Conservation (phyloP, 805 yeast species). For the Starmera amethionina region DNA sequence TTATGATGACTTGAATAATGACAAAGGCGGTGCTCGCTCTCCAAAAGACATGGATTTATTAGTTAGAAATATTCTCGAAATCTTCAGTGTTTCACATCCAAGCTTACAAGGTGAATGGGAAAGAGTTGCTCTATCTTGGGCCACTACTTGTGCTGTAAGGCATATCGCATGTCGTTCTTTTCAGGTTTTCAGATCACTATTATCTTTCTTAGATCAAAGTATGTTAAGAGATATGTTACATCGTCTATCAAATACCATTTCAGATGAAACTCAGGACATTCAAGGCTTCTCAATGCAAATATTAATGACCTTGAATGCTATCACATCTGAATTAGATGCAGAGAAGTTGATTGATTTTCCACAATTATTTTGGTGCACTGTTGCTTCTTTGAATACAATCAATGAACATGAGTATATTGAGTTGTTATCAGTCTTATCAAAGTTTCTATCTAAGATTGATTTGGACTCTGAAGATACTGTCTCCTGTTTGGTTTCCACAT, state of each 20-base stretch:
- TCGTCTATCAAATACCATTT: constrained; percentile 82
- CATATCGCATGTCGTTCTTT: constrained; percentile 96
- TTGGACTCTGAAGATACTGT: constrained; percentile 80
- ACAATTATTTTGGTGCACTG: constrained; percentile 90
- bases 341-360: constrained; percentile 79
- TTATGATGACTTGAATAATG: constrained; percentile 75
- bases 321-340: constrained; percentile 75
- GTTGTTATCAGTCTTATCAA: constrained; percentile 69
- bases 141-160: constrained; percentile 93
- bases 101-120: constrained; percentile 78
- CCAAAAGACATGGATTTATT: constrained; percentile 78
- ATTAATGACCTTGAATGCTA: constrained; percentile 88
- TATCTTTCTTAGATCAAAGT: constrained; percentile 71
- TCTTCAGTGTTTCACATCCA: constrained; percentile 39
- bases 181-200: constrained; percentile 78
- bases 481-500: constrained; percentile 69
- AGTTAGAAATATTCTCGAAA: constrained; percentile 50
- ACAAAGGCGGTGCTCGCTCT: constrained; percentile 70
- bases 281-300: constrained; percentile 98
- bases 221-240: constrained; percentile 94
- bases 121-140: constrained; percentile 77
- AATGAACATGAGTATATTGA: constrained; percentile 93
- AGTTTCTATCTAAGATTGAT: constrained; percentile 80
- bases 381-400: constrained; percentile 81
- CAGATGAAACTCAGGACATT: constrained; percentile 82